A percentile compares a stretch with the other conserved stretches of the same genome.
Conservation (phyloP, 345 rosid species). For the Cardamine chenopodiifolia region DNA sequence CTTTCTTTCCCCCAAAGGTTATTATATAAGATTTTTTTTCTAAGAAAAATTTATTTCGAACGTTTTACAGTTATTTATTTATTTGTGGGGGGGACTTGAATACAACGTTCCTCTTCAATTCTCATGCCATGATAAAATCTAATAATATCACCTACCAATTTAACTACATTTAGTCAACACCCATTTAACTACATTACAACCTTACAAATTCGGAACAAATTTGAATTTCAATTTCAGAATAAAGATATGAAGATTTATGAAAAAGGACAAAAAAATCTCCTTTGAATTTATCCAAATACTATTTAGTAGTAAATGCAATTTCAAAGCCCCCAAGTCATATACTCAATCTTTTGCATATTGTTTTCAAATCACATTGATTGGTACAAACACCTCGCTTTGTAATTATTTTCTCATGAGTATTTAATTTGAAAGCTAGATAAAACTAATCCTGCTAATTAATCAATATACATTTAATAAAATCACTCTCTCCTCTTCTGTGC, state of each 20-base stretch:
- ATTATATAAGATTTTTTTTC: not conserved
- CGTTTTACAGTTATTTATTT: not conserved
- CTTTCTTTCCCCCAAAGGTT: not conserved
- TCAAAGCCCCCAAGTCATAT: slow-evolving; percentile 41
- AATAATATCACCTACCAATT: slow-evolving; percentile 22
- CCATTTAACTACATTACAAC: slow-evolving; percentile 17
- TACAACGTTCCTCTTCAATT: not conserved
- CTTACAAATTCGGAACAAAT: not conserved
- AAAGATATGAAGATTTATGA: not conserved
- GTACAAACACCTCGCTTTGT: slow-evolving; percentile 15
- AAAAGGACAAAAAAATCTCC: not conserved
- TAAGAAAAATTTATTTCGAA: not conserved
- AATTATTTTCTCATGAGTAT: slow-evolving; percentile 9
- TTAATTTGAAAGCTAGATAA: slow-evolving; percentile 39
- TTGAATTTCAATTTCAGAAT: slow-evolving; percentile 7
- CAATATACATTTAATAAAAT: slow-evolving; percentile 19
- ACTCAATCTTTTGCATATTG: slow-evolving; percentile 32
- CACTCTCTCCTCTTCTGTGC: slow-evolving; percentile 7
- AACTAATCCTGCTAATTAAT: slow-evolving; percentile 23
- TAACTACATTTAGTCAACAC: slow-evolving; percentile 22
- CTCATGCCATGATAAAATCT: slow-evolving; percentile 5
- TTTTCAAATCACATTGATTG: slow-evolving; percentile 38
- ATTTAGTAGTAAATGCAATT: slow-evolving; percentile 38
- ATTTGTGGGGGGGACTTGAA: not conserved
- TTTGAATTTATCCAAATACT: slow-evolving; percentile 41